phyloP scores from a whole-genome alignment of 768 basidiomycete species.

The Suillus placidus region DNA sequence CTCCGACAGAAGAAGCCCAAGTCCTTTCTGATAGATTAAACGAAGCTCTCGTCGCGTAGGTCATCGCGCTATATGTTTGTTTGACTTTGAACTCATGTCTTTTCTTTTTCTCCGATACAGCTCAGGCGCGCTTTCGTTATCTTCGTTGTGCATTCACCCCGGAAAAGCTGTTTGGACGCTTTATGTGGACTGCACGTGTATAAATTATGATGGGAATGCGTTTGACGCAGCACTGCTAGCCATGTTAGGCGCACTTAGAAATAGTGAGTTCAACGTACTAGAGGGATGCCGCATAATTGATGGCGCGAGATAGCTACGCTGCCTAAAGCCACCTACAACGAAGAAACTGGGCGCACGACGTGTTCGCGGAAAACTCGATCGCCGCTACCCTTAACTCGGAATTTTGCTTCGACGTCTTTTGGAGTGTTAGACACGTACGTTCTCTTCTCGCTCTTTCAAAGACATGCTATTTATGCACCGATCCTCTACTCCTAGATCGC shows the following conservation, averaged over 20 bases:
- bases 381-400: conserved; percentile 44
- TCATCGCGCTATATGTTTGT: conserved; percentile 15
- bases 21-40: conserved; percentile 83
- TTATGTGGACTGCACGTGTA: conserved; percentile 94
- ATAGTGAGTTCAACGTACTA: conserved; percentile 56
- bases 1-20: conserved; percentile 93
- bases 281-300: conserved; percentile 7
- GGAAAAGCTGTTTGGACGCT: conserved; percentile 88
- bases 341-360: conserved; percentile 59
- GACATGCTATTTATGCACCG: background rate
- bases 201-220: conserved; percentile 96
- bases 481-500: conserved; percentile 30
- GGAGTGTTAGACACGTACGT: conserved; percentile 6
- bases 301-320: conserved; percentile 53
- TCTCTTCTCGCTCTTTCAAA: background rate
- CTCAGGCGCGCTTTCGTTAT: conserved; percentile 63
- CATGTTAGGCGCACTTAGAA: conserved; percentile 82
- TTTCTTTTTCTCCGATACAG: conserved; percentile 39
- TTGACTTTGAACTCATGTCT: conserved; percentile 6
- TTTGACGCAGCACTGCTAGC: conserved; percentile 90
- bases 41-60: conserved; percentile 74
- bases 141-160: conserved; percentile 76
- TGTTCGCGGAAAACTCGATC: conserved; percentile 55
- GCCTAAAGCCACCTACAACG: conserved; percentile 69
- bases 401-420: background rate